phyloP scores from a whole-genome alignment of 2,329 filamentous ascomycete genomes.

The Scorias spongiosa region DNA sequence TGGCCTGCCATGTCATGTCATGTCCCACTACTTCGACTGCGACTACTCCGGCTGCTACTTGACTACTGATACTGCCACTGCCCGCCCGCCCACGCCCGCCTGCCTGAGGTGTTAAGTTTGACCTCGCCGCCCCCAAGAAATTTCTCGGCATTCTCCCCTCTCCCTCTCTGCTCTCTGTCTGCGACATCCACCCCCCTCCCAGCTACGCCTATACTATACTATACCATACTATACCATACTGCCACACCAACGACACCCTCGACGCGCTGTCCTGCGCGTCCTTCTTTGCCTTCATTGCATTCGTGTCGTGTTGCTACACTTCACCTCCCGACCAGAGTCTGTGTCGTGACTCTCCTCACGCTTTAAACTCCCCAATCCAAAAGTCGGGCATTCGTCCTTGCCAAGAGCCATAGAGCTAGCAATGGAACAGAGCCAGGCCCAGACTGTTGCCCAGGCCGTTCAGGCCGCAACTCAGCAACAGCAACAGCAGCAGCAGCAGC shows the following conservation, averaged over 20 bases:
- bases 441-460: conserved; percentile 17
- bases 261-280: not conserved
- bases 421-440: not conserved
- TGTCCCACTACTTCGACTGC: no score
- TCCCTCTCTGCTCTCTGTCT: not conserved
- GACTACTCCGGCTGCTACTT: no score
- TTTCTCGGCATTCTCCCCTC: not conserved
- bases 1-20: no score
- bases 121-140: not conserved
- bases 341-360: not conserved
- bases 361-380: not conserved
- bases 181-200: not conserved
- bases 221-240: not conserved
- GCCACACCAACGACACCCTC: not conserved
- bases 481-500: conserved; percentile 12
- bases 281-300: no score
- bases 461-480: conserved; percentile 2
- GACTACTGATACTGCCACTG: not conserved
- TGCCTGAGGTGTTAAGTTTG: no score
- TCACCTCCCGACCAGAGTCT: no score
- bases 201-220: no score
- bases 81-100: not conserved
- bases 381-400: not conserved
- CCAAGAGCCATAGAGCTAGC: not conserved
- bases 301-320: no score